Evolutionary conservation across 148 eudicot species (phyloP), one percentile per base, ranked within the genome.

Genomic region (Persicaria tinctoria): DNA sequence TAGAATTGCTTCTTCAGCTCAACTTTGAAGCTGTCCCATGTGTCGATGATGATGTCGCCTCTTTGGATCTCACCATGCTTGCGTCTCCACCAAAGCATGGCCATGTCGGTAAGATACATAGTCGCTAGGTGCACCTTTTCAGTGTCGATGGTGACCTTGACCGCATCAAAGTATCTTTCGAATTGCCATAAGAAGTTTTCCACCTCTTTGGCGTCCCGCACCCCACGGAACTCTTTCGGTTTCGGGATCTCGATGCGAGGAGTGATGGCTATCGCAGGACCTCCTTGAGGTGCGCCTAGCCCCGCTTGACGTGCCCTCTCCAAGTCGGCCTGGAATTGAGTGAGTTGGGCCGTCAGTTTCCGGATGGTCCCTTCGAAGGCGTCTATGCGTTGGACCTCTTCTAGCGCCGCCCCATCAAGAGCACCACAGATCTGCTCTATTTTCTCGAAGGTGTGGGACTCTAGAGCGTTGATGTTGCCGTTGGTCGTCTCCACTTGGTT

Each of bases 61-160:
- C 59, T 3, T 20, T 20, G 0, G 12, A 72, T 72, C 16, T 72
- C 60, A 32, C 16, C 3, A 20, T 38, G 44, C 2, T 9, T 27
- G 0, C 59, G 16, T 23, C 59, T 46, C 73, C 53, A 70, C 73
- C 73, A 70, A 12, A 46, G 20, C 73, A 70, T 46, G 5, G 51
- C 0, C 46, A 46, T 20, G 2, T 46, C 8, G 20, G 46, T 27
- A 0, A 70, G 10, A 48, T 70, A 70, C 3, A 46, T 2, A 4
- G 51, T 46, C 2, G 53, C 7, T 5, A 23, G n/a, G 53, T 14
- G 13, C 2, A 70, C 17, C 46, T 46, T 46, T 0, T 13, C 9
- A 20, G 53, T 8, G 8, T 70, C 53, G n/a, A 46, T 23, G 6
- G 51, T 14, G 18, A 70, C 49, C 1, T 48, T 44, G 5, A 14